Evolutionary conservation across 345 rosid species (phyloP), one percentile per base, ranked within the genome.

Genomic region (Erysimum cheiranthoides): DNA sequence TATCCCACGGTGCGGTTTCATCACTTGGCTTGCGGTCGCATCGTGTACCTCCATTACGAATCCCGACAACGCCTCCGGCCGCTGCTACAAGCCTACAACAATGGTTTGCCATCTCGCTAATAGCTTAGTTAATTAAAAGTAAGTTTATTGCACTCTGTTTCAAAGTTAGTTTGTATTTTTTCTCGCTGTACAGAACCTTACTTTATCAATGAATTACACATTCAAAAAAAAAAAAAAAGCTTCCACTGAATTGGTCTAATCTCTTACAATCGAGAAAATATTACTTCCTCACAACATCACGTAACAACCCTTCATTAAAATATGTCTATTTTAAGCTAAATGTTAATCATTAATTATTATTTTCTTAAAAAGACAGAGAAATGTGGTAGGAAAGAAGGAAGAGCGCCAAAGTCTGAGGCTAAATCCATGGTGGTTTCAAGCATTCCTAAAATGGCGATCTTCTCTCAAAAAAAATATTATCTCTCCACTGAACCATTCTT

Each of bases 321-420:
- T 16, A 47, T 68, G 27, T 16, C 79, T 75, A 75, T 68, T 68
- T 75, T 68, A 75, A 61, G 74, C 42, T 21, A 69, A 69, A 76
- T 68, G 25, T 21, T 32, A 66, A 66, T 58, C 31, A 74, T 35
- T 66, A 4, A 25, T 52, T 38, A n/a, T 32, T 25, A 28, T 14
- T 11, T 31, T 1, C 11, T 59, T 18, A 30, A 76, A 54, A 70
- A 35, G 36, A n/a, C 52, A 70, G 71, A 70, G 54, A 65, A 71
- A 87, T 81, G 82, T 81, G 87, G 84, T 51, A 74, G 76, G 85
- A 74, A 73, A 70, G 50, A 38, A 73, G 63, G 85, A 79, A 79
- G 81, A 76, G 90, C 89, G 95, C 71, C 86, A 86, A 83, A 79
- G 71, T 86, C 91, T 85, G 85, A 80, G 73, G 73, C 70, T 35